Evolutionary conservation across 2,329 filamentous ascomycete genomes (phyloP), one percentile per base, ranked within the genome.

Genomic region (Aureobasidium subglaciale): DNA sequence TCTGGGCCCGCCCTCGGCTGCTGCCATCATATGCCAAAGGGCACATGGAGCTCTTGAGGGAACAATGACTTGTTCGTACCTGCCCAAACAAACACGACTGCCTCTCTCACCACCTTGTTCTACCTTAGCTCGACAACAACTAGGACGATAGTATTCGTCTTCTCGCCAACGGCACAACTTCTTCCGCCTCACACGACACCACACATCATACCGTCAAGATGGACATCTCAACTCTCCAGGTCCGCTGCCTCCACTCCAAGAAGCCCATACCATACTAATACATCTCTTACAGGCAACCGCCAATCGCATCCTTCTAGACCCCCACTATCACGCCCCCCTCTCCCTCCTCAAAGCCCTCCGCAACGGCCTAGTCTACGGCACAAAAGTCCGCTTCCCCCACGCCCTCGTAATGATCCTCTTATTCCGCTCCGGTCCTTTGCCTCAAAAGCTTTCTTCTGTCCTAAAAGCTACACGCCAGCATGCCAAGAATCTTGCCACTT

Each of bases 361-460:
- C 73, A 99, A 97, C 83, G 93, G 93, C 71, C 85, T 91, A 62
- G 90, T 99, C 60, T 99, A 99, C 74, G 93, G 93, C 59, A 84
- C 88, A 65, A 97, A 97, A 82, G 90, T 99, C 72, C 91, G 93
- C 61, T 97, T 99, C 75, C 93, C 93, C 61, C 93, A 99, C 75
- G 93, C 93, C 59, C 81, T 99, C 63, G 93, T 99, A 50, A 99
- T 99, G 92, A 90, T 96, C 63, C 87, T 97, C 64, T 83, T 99
- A 63, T 99, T 99, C 78, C 88, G 93, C 63, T 90, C 87, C 9
- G 93, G 92, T 75, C 82, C 75, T 48, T 71, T 96, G 64, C 84
- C 84, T 56, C 83, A 95, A 70, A 97, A 97, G 73, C 68, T 82
- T 61, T 73, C 74, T 56, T 82, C 95, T 53, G 85, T 99, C 62